Evolutionary conservation across 1,284 basidiomycete species (phyloP).

Genomic region (Phlebopus sp.): DNA sequence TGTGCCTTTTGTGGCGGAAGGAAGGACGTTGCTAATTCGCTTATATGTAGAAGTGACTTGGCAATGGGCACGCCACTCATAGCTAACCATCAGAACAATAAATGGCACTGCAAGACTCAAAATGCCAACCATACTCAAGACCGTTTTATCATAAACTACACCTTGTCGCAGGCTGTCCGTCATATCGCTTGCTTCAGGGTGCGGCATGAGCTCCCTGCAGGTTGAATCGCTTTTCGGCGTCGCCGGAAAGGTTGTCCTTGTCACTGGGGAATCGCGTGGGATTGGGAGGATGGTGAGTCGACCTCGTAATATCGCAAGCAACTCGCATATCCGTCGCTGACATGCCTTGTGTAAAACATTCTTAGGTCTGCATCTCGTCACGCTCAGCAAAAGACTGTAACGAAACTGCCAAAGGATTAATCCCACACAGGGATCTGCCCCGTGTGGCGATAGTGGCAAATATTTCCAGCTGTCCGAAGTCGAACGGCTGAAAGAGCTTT

Average conservation of each 20-base stretch:
- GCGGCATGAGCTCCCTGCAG: constrained; percentile 40
- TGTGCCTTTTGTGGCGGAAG: too few relatives aligned
- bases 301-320: not conserved
- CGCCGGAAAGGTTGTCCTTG: constrained; percentile 58
- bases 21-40: too few relatives aligned
- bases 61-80: too few relatives aligned
- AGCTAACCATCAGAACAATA: constrained; percentile 3
- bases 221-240: constrained; percentile 53
- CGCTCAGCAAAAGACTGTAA: constrained; percentile 58
- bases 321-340: not conserved
- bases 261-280: constrained; percentile 72
- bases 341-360: not conserved
- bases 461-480: constrained; percentile 58
- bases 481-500: constrained; percentile 49
- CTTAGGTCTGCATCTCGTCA: constrained; percentile 67
- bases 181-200: not conserved
- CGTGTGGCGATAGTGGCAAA: constrained; percentile 59
- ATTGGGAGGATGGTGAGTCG: constrained; percentile 65
- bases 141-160: not conserved
- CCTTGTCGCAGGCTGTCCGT: too few relatives aligned
- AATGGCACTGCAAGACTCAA: not conserved
- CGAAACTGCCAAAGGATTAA: constrained; percentile 56
- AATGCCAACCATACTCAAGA: not conserved
- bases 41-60: too few relatives aligned
- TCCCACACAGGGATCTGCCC: constrained; percentile 51